phyloP scores from a whole-genome alignment of 1,284 basidiomycete genomes.

The Spongispora temasekensis region DNA sequence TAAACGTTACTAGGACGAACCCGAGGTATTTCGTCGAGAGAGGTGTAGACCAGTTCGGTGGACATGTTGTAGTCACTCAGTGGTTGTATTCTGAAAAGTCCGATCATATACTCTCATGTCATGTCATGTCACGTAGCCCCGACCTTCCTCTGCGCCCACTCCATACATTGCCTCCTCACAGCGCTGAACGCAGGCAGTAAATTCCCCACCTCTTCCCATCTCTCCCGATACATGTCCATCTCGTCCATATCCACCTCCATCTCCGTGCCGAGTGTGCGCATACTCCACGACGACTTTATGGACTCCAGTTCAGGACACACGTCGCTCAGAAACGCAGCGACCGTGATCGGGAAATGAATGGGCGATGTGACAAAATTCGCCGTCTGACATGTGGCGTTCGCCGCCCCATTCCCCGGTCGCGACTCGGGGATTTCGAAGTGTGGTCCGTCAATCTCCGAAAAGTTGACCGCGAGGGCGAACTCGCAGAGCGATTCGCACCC shows the following conservation, averaged over 20 bases:
- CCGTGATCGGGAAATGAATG: slow-evolving; percentile 16
- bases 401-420: slow-evolving; percentile 11
- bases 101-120: too few species aligned
- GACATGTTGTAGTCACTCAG: too few species aligned
- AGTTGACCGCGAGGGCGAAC: slow-evolving; percentile 20
- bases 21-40: slow-evolving; percentile 44
- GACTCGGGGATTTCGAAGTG: background rate
- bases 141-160: slow-evolving; percentile 3
- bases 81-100: too few species aligned
- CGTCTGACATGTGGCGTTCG: slow-evolving; percentile 7
- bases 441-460: slow-evolving; percentile 15
- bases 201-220: slow-evolving; percentile 27
- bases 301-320: slow-evolving; percentile 22
- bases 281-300: slow-evolving; percentile 13
- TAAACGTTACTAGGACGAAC: slow-evolving; percentile 22
- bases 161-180: slow-evolving; percentile 21
- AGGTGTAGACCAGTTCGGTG: slow-evolving; percentile 26
- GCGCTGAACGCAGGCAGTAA: slow-evolving; percentile 23
- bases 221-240: slow-evolving; percentile 9
- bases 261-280: background rate
- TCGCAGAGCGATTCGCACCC: slow-evolving; percentile 8
- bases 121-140: background rate
- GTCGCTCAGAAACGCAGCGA: slow-evolving; percentile 31
- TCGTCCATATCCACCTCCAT: slow-evolving; percentile 6
- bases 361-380: slow-evolving; percentile 23